Evolutionary conservation across 2,329 filamentous ascomycete species (phyloP).

Genomic region (Ceratocystis variospora): DNA sequence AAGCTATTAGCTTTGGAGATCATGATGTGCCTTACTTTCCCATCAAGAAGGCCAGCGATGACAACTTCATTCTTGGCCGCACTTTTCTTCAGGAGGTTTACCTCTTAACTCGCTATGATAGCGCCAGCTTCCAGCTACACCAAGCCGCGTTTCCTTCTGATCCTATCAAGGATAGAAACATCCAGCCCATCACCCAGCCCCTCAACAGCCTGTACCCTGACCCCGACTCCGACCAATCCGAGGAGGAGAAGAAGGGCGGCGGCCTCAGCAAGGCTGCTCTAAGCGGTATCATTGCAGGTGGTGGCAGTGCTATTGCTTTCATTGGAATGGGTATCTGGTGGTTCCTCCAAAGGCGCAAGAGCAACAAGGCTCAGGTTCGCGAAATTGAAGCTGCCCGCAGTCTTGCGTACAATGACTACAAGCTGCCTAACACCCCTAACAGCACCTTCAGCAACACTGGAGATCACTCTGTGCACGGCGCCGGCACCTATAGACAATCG

Average conservation of each 20-base stretch:
- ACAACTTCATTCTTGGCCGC: constrained; percentile 49
- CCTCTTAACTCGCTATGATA: constrained; percentile 43
- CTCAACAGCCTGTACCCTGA: constrained; percentile 36
- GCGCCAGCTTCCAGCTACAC: constrained; percentile 39
- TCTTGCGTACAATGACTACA: constrained; percentile 21
- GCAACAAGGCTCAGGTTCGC: constrained; percentile 21
- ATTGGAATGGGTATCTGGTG: constrained; percentile 26
- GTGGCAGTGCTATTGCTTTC: constrained; percentile 28
- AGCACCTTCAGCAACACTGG: constrained; percentile 28
- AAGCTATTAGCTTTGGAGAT: constrained; percentile 32
- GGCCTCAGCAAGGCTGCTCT: constrained; percentile 31
- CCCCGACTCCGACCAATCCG: constrained; percentile 23
- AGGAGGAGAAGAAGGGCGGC: constrained; percentile 13
- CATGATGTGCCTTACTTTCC: constrained; percentile 49
- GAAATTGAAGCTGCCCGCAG: constrained; percentile 1
- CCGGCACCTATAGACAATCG: constrained; percentile 17
- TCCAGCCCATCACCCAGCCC: constrained; percentile 27
- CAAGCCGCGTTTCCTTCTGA: constrained; percentile 40
- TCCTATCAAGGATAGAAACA: constrained; percentile 29
- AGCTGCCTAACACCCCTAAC: constrained; percentile 18
- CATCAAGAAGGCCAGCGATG: constrained; percentile 41
- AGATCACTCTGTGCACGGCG: constrained; percentile 24
- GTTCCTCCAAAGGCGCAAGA: constrained; percentile 27
- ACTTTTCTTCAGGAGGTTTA: constrained; percentile 59
- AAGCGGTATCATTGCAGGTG: constrained; percentile 34